phyloP scores from a whole-genome alignment of 2,329 filamentous ascomycete genomes.

The Pleomassaria siparia region DNA sequence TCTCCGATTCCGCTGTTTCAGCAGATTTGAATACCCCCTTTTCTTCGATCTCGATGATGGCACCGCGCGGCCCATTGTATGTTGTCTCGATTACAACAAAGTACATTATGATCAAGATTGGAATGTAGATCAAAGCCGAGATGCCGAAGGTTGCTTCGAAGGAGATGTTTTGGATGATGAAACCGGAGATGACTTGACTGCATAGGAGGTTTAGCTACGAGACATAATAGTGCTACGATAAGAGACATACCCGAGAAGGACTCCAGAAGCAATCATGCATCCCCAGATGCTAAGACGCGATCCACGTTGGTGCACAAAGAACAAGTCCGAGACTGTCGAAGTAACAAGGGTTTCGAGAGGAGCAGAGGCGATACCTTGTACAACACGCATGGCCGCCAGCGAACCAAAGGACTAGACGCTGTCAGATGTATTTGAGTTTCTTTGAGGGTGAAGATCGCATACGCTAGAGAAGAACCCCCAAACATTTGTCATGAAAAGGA shows the following conservation, averaged over 20 bases:
- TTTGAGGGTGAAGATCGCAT: background rate
- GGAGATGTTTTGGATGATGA: slow-evolving; percentile 43
- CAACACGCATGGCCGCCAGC: slow-evolving; percentile 60
- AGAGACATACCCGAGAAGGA: slow-evolving; percentile 44
- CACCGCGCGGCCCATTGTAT: slow-evolving; percentile 28
- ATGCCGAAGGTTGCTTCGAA: slow-evolving; percentile 49
- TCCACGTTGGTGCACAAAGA: slow-evolving; percentile 84
- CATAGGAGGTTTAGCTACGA: background rate
- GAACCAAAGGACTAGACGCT: slow-evolving; percentile 38
- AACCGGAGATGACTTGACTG: slow-evolving; percentile 49
- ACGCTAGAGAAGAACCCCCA: slow-evolving; percentile 45
- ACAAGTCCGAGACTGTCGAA: slow-evolving; percentile 85
- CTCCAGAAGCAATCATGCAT: slow-evolving; percentile 37
- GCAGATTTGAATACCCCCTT: slow-evolving; percentile 25
- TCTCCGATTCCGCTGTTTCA: slow-evolving; percentile 20
- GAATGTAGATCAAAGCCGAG: slow-evolving; percentile 47
- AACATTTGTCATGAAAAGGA: slow-evolving; percentile 41
- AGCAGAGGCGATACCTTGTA: slow-evolving; percentile 83
- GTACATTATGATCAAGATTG: slow-evolving; percentile 46
- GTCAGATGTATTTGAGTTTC: background rate
- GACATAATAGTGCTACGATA: slow-evolving; percentile 16
- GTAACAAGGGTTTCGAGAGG: slow-evolving; percentile 91
- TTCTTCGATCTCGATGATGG: slow-evolving; percentile 24
- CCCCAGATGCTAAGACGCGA: slow-evolving; percentile 77
- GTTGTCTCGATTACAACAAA: slow-evolving; percentile 51